Base-by-base conservation (phyloP, 2,329 filamentous ascomycete genomes). In the Fusarium luffae region DNA sequence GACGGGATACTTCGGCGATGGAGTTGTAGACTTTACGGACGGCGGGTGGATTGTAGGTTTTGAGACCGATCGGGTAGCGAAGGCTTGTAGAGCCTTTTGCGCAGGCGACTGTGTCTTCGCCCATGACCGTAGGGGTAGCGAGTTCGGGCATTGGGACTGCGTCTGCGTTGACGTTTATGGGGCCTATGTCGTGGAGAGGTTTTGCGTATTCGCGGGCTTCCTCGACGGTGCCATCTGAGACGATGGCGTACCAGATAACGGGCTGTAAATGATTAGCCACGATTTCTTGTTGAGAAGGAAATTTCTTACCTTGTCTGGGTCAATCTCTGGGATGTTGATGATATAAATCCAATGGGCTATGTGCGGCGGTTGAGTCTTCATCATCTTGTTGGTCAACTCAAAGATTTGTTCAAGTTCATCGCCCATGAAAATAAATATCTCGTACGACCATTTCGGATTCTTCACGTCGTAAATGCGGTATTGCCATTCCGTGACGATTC, bases 391-490 rank as follows among this genome's bases (percentile, higher is more conserved):
- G 0, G 60, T 67, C 23, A 66, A 27, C 21, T 59, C 59, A 5
- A 71, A 21, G 13, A 74, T 16, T 10, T 43, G n/a, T 14, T 73
- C 72, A 7, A 75, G 41, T 13, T 67, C 72, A 12, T 73, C 67
- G 0, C 62, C 66, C 5, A 23, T 76, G 57, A 82, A 85, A 10
- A 78, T 75, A 19, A 84, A 76, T 0, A 75, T 80, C 47, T 79
- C 77, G 28, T 80, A 79, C 3, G 81, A 79, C 80, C 81, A 85
- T 16, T 77, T 51, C 0, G 54, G 61, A 48, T 43, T 56, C 48
- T 77, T 74, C 7, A 78, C 76, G 56, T 85, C 81, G 66, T 85
- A 85, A 8, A 87, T 80, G 63, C 83, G 84, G 1, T 78, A 79
- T 0, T 80, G 79, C 32, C 82, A 77, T 5, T 82, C 82, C 0